phyloP scores from a whole-genome alignment of 1,284 basidiomycete genomes.

The Hymenochaete sp. region DNA sequence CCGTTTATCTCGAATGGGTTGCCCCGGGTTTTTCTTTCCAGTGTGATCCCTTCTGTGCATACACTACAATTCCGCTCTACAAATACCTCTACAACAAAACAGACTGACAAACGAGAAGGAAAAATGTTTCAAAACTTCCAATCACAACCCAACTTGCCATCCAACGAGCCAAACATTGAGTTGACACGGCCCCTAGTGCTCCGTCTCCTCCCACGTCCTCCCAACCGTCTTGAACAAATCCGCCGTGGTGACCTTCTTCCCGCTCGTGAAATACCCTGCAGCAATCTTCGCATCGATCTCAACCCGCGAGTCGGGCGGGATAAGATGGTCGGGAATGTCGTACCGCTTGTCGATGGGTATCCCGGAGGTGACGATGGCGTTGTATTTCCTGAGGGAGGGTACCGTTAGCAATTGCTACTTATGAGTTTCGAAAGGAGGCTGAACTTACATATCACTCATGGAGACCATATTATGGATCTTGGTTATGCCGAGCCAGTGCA shows the following conservation, averaged over 20 bases:
- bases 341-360: constrained; percentile 80
- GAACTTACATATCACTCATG: constrained; percentile 93
- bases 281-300: constrained; percentile 95
- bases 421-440: not conserved
- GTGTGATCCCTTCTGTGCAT: not conserved
- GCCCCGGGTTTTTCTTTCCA: not conserved
- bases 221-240: constrained; percentile 83
- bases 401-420: constrained; percentile 17
- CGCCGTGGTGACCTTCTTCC: constrained; percentile 66
- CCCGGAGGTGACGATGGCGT: constrained; percentile 83
- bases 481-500: constrained; percentile 89
- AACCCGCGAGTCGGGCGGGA: constrained; percentile 88
- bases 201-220: constrained; percentile 79
- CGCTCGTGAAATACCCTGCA: constrained; percentile 81
- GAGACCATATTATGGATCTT: constrained; percentile 87
- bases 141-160: no score
- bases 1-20: not conserved
- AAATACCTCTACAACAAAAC: no score
- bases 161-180: no score
- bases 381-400: constrained; percentile 95
- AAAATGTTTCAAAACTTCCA: no score
- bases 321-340: constrained; percentile 81
- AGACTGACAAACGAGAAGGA: no score
- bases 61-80: not conserved
- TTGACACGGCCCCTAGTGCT: no score